Conservation (phyloP, 768 basidiomycete genomes). For the Coprinellus micaceus region DNA sequence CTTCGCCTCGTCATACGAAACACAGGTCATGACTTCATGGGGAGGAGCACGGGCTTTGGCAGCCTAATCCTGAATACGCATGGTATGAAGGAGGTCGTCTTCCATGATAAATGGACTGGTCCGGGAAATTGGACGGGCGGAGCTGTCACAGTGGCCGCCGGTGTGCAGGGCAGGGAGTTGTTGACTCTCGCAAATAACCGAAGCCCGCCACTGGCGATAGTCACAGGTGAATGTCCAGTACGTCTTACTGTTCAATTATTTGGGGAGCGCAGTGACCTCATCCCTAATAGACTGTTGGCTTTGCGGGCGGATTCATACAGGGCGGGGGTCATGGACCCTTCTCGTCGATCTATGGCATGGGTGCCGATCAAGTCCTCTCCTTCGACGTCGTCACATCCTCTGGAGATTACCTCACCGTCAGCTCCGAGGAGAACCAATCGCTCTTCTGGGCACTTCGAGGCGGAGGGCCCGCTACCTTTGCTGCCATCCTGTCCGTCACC, state of each 20-base stretch:
- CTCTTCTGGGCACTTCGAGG: conserved; percentile 38
- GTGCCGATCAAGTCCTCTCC: conserved; percentile 26
- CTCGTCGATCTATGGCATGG: conserved; percentile 13
- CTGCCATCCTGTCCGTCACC: conserved; percentile 11
- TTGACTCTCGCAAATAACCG: conserved; percentile 6
- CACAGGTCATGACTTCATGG: conserved; percentile 19
- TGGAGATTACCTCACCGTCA: conserved; percentile 28
- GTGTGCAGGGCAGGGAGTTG: conserved; percentile 15
- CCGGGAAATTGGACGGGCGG: conserved; percentile 11
- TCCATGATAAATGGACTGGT: conserved; percentile 12
- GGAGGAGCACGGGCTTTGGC: not conserved
- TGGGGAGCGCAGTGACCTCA: too few species aligned
- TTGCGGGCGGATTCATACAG: conserved; percentile 34
- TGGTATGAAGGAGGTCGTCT: conserved; percentile 17
- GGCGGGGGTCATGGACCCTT: conserved; percentile 24
- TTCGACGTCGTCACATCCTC: conserved; percentile 39
- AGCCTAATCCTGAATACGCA: conserved; percentile 14
- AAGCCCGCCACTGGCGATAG: conserved; percentile 8
- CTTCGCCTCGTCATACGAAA: conserved; percentile 21
- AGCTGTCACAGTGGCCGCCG: conserved; percentile 19
- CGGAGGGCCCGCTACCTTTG: conserved; percentile 21
- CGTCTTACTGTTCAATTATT: not conserved
- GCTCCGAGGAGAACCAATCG: conserved; percentile 31
- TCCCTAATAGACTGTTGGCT: conserved; percentile 27
- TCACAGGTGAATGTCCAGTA: conserved; percentile 17